Evolutionary conservation across 2,329 filamentous ascomycete species (phyloP), one percentile per base, ranked within the genome.

Genomic region (Trichophyton verrucosum): DNA sequence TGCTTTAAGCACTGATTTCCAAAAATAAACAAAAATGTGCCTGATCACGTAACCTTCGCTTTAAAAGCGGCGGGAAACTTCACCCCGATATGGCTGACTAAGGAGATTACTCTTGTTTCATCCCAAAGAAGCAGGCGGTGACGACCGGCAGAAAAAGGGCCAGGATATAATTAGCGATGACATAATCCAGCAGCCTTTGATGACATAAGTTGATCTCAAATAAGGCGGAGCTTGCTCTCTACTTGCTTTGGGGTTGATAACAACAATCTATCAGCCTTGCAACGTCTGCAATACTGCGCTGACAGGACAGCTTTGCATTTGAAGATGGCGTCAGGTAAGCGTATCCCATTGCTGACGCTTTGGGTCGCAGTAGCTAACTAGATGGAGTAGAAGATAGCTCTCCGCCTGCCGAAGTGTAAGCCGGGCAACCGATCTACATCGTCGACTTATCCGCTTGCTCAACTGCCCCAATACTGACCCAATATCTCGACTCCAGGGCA

Each of bases 401-500:
- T 57, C 62, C 59, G 38, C 47, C 40, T 7, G 59, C 62, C n/a
- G 62, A 64, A 60, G 62, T 64, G 62, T 64, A 64, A 59, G 62
- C 53, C 33, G 8, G 11, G 13, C 9, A 47, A 4, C 36, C 40
- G 3, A 57, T 6, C 55, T 40, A 36, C n/a, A 27, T 40, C 36
- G 58, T 38, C 11, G 33, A 13, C 9, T 38, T 38, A 11, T 38
- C 1, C 7, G 46, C 22, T 8, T 56, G 56, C n/a, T 11, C 44
- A 20, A 13, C 24, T 40, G 17, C 55, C 60, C 62, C 55, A 24
- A 44, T 47, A 57, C 59, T 60, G 8, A 58, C 57, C 55, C 6
- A 58, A 42, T 47, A 5, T 7, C 13, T 6, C 11, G 17, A 8
- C 9, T 51, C n/a, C 66, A 82, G 82, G 47, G 77, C 79, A 64